Conservation (phyloP, 1,284 basidiomycete genomes). For the Heterobasidion irregulare region DNA sequence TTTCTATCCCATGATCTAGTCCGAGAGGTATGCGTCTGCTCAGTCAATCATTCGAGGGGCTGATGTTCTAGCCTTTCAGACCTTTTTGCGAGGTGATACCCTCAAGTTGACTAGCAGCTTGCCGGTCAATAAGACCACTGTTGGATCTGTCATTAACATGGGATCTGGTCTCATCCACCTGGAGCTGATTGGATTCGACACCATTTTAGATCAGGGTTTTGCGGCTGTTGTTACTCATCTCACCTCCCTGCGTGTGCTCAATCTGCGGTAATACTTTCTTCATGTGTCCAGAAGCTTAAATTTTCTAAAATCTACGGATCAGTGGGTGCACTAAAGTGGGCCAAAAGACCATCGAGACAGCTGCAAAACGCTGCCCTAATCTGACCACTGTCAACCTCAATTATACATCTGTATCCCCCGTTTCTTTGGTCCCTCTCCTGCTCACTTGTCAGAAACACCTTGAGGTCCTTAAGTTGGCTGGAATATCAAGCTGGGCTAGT, state of each 20-base stretch:
- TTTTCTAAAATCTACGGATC: neutral
- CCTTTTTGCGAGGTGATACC: slow-evolving; percentile 49
- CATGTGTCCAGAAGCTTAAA: no score
- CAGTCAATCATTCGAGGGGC: neutral
- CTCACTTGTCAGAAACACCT: slow-evolving; percentile 29
- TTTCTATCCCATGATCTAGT: slow-evolving; percentile 47
- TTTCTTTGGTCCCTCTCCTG: slow-evolving; percentile 37
- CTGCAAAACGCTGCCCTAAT: slow-evolving; percentile 30
- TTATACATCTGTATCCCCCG: slow-evolving; percentile 47
- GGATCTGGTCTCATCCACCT: slow-evolving; percentile 36
- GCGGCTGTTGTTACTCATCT: slow-evolving; percentile 38
- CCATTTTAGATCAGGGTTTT: slow-evolving; percentile 44
- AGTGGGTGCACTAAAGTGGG: slow-evolving; percentile 57
- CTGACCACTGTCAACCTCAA: slow-evolving; percentile 49
- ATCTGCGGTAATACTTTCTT: slow-evolving; percentile 37
- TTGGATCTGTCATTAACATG: slow-evolving; percentile 34
- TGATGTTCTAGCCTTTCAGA: slow-evolving; percentile 24
- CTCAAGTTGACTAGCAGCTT: slow-evolving; percentile 41
- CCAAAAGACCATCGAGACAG: slow-evolving; percentile 32
- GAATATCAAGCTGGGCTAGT: slow-evolving; percentile 51
- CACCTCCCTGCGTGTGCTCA: slow-evolving; percentile 34
- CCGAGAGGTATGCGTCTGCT: slow-evolving; percentile 32
- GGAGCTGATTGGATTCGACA: slow-evolving; percentile 40
- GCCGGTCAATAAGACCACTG: slow-evolving; percentile 33
- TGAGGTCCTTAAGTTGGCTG: slow-evolving; percentile 54